Percentiles rank a stretch among this genome's conserved stretches.
Conservation (phyloP, 1,139 yeast genomes). For the Yamadazyma aaseri region DNA sequence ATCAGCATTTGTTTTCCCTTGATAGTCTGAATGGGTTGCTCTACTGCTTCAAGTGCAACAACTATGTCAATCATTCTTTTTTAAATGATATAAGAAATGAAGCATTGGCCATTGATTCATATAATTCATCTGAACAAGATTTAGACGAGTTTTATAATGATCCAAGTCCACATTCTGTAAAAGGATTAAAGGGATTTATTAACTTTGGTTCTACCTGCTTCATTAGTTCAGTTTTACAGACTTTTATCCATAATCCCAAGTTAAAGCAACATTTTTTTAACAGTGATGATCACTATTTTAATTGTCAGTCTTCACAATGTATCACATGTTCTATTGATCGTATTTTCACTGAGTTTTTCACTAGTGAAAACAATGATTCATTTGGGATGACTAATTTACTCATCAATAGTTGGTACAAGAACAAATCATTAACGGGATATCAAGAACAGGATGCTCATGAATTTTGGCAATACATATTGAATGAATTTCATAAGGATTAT, state of each 20-base stretch:
- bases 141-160: constrained; percentile 24
- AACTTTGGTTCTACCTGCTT: constrained; percentile 97
- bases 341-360: constrained; percentile 65
- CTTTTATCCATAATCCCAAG: constrained; percentile 84
- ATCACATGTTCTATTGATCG: constrained; percentile 82
- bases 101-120: constrained; percentile 12
- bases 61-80: constrained; percentile 60
- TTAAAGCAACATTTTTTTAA: constrained; percentile 73
- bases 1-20: constrained; percentile 74
- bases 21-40: constrained; percentile 58
- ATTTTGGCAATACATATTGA: constrained; percentile 85
- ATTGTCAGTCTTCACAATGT: constrained; percentile 53
- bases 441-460: constrained; percentile 98
- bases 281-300: constrained; percentile 53
- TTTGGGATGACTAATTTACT: constrained; percentile 74
- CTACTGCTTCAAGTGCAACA: constrained; percentile 76
- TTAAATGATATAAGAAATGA: constrained; percentile 52
- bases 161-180: constrained; percentile 63
- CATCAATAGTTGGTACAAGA: constrained; percentile 80
- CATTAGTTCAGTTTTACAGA: constrained; percentile 87
- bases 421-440: constrained; percentile 84
- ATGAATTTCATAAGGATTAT: constrained; percentile 69
- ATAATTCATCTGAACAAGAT: constrained; percentile 19
- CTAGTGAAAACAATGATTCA: constrained; percentile 56
- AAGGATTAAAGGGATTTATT: constrained; percentile 83